Evolutionary conservation across 345 rosid genomes (phyloP), one percentile per base, ranked within the genome.

Genomic region (Boechera divaricarpa): DNA sequence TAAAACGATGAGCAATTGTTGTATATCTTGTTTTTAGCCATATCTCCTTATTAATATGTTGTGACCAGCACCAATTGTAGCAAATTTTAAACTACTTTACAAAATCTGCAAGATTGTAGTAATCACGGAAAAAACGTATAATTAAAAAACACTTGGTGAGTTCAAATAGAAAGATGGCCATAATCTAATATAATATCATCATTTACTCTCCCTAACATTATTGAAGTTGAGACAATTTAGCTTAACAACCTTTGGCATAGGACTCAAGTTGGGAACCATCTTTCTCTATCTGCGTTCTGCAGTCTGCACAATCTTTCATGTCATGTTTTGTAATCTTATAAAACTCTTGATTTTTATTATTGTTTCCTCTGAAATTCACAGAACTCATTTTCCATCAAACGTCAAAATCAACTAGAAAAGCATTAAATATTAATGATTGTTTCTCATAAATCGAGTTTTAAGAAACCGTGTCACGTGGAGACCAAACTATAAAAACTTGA

Each of bases 391-490:
- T 54, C 67, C 59, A 71, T 71, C 81, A 77, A 38, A 77, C 76
- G 67, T 77, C 81, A 71, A 47, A 44, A 77, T 77, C 81, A 49
- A 63, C 61, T 8, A 70, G 60, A 70, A 47, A 55, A 26, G 10
- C 71, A 77, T 71, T 55, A 45, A 70, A 18, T 65, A 77, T 70
- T 6, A 70, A 77, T 77, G 81, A 77, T 77, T 77, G 76, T 56
- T 71, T 63, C 76, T 70, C 67, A 70, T 77, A 28, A 70, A 70
- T 71, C 67, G 72, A 70, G 80, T 69, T 70, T 53, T 77, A 69
- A 70, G 75, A 70, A 70, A 70, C 70, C 66, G 71, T 44, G 75
- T 63, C 75, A 63, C 76, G 77, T 70, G 81, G 76, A 68, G 79
- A 71, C 67, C 36, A 16, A 63, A 63, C 12, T 28, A 35, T 45